These are phyloP conservation scores for Tricladium varicosporioides DNA, from an alignment of 2,329 filamentous ascomycete species.

Conservation along the genomic window DNA sequence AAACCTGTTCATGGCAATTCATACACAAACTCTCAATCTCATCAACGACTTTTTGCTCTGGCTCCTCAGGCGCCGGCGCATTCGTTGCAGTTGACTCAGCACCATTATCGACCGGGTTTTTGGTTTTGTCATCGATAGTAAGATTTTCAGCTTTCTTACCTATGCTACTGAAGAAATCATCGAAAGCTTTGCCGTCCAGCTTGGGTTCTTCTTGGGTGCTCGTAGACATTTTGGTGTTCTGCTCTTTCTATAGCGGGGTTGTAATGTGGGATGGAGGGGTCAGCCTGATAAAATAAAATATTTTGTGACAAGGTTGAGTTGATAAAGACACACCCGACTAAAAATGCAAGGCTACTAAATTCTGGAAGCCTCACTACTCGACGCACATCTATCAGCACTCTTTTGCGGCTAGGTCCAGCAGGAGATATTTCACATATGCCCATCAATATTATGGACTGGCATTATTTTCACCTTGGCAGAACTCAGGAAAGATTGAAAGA, in stretches of 20 bases:
- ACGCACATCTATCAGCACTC: no score
- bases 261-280: slow-evolving; percentile 16
- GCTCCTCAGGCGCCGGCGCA: slow-evolving; percentile 21
- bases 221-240: slow-evolving; percentile 40
- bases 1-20: slow-evolving; percentile 78
- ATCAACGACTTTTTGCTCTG: slow-evolving; percentile 52
- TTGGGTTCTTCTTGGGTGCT: slow-evolving; percentile 39
- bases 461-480: no score
- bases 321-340: not conserved
- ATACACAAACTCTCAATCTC: slow-evolving; percentile 80
- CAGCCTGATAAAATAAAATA: not conserved
- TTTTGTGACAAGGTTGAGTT: not conserved
- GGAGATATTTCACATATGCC: no score
- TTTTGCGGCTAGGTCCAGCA: no score
- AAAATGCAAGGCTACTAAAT: not conserved
- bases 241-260: slow-evolving; percentile 3
- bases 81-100: slow-evolving; percentile 6
- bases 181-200: slow-evolving; percentile 41
- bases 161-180: slow-evolving; percentile 62
- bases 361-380: not conserved
- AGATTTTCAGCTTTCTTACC: slow-evolving; percentile 59
- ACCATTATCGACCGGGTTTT: slow-evolving; percentile 32
- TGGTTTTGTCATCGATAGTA: slow-evolving; percentile 36
- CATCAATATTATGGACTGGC: no score
- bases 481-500: no score